Percentiles rank a stretch among this genome's conserved stretches.
phyloP scores from a whole-genome alignment of 176 grass and related monocot genomes.

The Avena eriantha region DNA sequence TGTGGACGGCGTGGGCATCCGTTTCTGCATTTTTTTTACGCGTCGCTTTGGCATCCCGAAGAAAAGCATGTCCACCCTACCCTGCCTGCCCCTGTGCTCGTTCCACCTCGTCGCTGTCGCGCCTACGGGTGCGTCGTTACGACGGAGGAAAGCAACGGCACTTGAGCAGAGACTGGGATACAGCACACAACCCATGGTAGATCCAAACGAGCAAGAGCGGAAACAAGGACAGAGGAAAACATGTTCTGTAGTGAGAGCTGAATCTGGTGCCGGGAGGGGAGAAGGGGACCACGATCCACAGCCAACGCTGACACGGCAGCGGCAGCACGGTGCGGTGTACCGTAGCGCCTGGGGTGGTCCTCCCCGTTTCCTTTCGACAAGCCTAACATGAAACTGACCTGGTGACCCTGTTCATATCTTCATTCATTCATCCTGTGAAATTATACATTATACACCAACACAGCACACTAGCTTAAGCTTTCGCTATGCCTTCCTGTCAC shows the following conservation, averaged over 20 bases:
- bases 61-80: constrained; percentile 23
- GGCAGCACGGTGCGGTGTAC: not conserved
- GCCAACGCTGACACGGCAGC: constrained; percentile 36
- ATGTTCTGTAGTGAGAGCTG: constrained; percentile 40
- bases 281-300: constrained; percentile 23
- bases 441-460: constrained; percentile 32
- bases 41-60: constrained; percentile 26
- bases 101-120: not conserved
- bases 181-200: not conserved
- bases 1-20: not conserved
- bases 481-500: not conserved
- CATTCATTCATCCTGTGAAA: constrained; percentile 38
- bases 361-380: not conserved
- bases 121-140: not conserved
- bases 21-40: not conserved
- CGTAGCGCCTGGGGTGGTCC: constrained; percentile 30
- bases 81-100: not conserved
- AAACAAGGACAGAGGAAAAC: not conserved
- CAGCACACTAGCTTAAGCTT: not conserved
- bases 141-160: not conserved
- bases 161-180: not conserved
- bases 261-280: not conserved
- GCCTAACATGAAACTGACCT: constrained; percentile 1
- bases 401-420: constrained; percentile 11
- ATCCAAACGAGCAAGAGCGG: not conserved